Evolutionary conservation across 768 basidiomycete species (phyloP).

Genomic region (Tylopilus cervinicoccineus): DNA sequence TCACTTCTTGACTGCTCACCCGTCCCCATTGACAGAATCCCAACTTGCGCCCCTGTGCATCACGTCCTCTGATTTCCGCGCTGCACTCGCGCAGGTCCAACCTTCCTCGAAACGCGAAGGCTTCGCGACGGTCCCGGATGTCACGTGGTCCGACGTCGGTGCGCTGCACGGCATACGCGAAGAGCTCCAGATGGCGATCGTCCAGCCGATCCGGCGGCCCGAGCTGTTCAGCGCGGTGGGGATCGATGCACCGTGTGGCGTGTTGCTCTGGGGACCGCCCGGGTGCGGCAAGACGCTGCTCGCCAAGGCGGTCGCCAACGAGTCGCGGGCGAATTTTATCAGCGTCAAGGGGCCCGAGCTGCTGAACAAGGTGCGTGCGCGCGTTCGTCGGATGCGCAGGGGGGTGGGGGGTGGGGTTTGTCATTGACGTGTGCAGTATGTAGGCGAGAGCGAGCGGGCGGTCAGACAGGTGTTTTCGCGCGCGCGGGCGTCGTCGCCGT

Average conservation of each 20-base stretch:
- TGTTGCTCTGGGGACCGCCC: constrained; percentile 97
- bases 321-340: constrained; percentile 93
- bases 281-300: constrained; percentile 97
- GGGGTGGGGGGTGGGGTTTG: neutral
- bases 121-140: constrained; percentile 94
- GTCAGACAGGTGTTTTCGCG: constrained; percentile 93
- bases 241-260: constrained; percentile 88
- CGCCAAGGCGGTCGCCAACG: constrained; percentile 98
- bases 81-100: constrained; percentile 85
- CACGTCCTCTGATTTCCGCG: constrained; percentile 72
- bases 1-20: constrained; percentile 86
- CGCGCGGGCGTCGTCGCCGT: constrained; percentile 90
- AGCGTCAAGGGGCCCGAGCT: constrained; percentile 97
- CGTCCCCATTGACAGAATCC: constrained; percentile 66
- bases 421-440: constrained; percentile 58
- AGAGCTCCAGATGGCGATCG: constrained; percentile 96
- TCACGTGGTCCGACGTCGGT: constrained; percentile 93
- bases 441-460: constrained; percentile 94
- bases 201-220: constrained; percentile 88
- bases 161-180: constrained; percentile 84
- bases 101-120: constrained; percentile 98
- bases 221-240: constrained; percentile 87
- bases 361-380: constrained; percentile 88
- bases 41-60: constrained; percentile 84
- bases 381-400: neutral